Evolutionary conservation across 441 rosid genomes (phyloP).

Genomic region (Omphalea diandra): DNA sequence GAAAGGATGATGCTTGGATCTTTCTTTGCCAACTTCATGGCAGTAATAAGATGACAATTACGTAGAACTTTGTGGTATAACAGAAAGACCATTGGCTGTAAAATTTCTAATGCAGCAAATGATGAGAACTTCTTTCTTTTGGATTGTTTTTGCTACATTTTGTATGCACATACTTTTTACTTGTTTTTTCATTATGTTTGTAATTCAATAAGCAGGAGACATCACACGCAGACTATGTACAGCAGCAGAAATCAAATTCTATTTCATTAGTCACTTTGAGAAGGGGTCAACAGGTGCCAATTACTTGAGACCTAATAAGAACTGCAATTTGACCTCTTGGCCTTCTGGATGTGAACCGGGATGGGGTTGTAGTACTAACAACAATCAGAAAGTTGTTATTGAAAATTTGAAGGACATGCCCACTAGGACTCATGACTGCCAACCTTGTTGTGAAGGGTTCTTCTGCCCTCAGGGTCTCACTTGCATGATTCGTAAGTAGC

Average conservation of each 20-base stretch:
- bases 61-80: neutral
- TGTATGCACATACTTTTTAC: neutral
- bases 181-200: slow-evolving; percentile 18
- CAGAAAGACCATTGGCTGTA: neutral
- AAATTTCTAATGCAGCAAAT: too few relatives aligned
- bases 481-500: slow-evolving; percentile 92
- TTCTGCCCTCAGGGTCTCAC: slow-evolving; percentile 95
- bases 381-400: slow-evolving; percentile 43
- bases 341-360: slow-evolving; percentile 95
- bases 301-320: slow-evolving; percentile 53
- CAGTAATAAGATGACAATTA: neutral
- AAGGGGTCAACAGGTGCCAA: slow-evolving; percentile 23
- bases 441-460: slow-evolving; percentile 86
- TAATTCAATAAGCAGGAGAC: slow-evolving; percentile 49
- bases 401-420: slow-evolving; percentile 52
- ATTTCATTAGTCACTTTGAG: slow-evolving; percentile 48
- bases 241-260: slow-evolving; percentile 76
- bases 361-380: slow-evolving; percentile 69
- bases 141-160: neutral
- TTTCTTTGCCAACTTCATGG: neutral
- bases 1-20: slow-evolving; percentile 1
- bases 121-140: too few relatives aligned
- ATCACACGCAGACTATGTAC: slow-evolving; percentile 60
- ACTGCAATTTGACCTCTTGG: slow-evolving; percentile 86
- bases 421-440: slow-evolving; percentile 54